Evolutionary conservation across 2,329 filamentous ascomycete species (phyloP), one percentile per base, ranked within the genome.

Genomic region (Paraconiothyrium brasiliense): DNA sequence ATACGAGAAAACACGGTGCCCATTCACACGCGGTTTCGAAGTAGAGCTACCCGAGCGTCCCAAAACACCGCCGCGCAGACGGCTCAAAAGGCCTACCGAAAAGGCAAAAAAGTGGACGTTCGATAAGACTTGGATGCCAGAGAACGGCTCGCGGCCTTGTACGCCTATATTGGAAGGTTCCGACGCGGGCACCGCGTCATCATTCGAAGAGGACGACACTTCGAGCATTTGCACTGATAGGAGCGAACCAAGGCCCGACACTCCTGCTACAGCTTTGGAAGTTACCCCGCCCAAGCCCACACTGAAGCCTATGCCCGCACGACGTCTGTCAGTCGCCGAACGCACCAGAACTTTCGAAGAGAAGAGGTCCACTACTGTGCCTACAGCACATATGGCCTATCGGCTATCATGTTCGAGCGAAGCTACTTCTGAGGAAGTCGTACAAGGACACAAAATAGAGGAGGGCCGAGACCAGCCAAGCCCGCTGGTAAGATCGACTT

Each of bases 1-100:
- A 65, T 97, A 95, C 72, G 94, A 97, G 78, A 92, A 92, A 72
- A 97, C 94, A 0, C 86, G 89, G 48, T 97, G 93, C 76, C 94
- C 94, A 0, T 97, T 97, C 76, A 85, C 89, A 71, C 85, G 93
- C 62, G 85, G 86, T 3, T 96, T 96, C 69, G 89, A 87, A 0
- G 88, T 94, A 11, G 85, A 90, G 54, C 80, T 95, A 20, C 92
- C 92, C 0, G 88, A 92, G 69, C 84, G 86, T 59, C 89, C 89
- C 11, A 84, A 86, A 67, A 87, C 86, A 0, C 90, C 89, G 1
- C 81, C 87, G 55, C 88, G 86, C 56, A 89, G 85, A 71, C 90
- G 89, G 79, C 87, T 90, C 14, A 92, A 90, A 88, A 74, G 69
- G 46, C 68, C 71, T 2, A 84, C 85, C 71, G 80, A 82, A 67